phyloP scores from a whole-genome alignment of 1,284 basidiomycete genomes.

The Gymnopus androsaceus region DNA sequence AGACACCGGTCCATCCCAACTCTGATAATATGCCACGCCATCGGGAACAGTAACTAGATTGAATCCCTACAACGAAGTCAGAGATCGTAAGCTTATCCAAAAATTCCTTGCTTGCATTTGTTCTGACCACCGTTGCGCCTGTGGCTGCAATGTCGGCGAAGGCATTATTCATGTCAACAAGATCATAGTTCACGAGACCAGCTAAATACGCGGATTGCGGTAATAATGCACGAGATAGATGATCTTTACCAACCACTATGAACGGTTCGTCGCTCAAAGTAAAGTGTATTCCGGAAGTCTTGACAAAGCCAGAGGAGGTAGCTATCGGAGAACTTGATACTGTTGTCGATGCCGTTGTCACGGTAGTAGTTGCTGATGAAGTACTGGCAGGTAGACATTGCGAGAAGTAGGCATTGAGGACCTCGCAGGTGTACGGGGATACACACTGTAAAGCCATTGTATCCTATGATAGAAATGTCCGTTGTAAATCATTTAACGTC shows the following conservation, averaged over 20 bases:
- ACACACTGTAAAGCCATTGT: constrained; percentile 12
- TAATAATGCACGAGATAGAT: neutral
- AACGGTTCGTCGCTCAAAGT: constrained; percentile 39
- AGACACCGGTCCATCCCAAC: constrained; percentile 45
- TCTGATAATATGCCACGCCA: constrained; percentile 48
- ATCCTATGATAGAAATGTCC: neutral
- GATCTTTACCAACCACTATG: constrained; percentile 43
- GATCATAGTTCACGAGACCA: constrained; percentile 39
- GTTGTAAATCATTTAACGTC: constrained; percentile 4
- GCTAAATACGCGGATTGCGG: constrained; percentile 50
- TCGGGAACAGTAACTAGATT: constrained; percentile 61
- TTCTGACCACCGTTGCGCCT: constrained; percentile 52
- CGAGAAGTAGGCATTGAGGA: constrained; percentile 27
- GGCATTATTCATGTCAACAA: constrained; percentile 45
- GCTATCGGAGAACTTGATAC: constrained; percentile 26
- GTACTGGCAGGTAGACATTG: constrained; percentile 9
- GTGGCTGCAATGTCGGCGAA: constrained; percentile 56
- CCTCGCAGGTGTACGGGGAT: constrained; percentile 18
- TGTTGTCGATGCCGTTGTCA: constrained; percentile 16
- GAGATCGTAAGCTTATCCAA: neutral
- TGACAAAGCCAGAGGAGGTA: constrained; percentile 36
- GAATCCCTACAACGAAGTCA: constrained; percentile 50
- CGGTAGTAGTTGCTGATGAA: constrained; percentile 8
- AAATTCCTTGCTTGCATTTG: neutral
- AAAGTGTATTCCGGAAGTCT: constrained; percentile 44